phyloP scores from a whole-genome alignment of 805 yeast species.

The Spathaspora passalidarum region DNA sequence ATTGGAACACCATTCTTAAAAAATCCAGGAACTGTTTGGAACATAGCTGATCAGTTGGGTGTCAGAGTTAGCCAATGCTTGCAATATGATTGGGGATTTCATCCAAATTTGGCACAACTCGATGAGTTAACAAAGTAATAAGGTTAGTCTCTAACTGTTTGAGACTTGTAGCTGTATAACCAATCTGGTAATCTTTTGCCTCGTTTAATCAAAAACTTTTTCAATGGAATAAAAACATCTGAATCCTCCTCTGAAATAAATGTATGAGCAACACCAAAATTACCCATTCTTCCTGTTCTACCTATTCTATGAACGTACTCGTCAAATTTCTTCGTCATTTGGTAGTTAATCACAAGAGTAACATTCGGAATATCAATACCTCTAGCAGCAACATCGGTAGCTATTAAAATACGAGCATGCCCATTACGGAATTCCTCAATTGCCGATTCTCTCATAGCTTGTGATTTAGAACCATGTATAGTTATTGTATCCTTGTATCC shows the following conservation, averaged over 20 bases:
- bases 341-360: constrained; percentile 80
- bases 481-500: constrained; percentile 51
- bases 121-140: constrained; percentile 13
- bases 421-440: constrained; percentile 57
- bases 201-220: constrained; percentile 43
- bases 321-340: constrained; percentile 74
- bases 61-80: constrained; percentile 36
- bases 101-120: constrained; percentile 14
- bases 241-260: constrained; percentile 57
- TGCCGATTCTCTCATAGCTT: constrained; percentile 81
- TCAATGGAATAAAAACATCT: constrained; percentile 49
- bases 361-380: constrained; percentile 92
- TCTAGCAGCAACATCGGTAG: constrained; percentile 95
- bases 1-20: constrained; percentile 45
- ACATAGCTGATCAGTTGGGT: constrained; percentile 48
- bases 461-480: constrained; percentile 85
- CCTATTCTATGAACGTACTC: constrained; percentile 92
- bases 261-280: constrained; percentile 70
- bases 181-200: constrained; percentile 19
- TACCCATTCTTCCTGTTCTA: constrained; percentile 95
- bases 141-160: constrained; percentile 3
- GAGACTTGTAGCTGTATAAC: constrained; percentile 11
- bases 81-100: constrained; percentile 16
- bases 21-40: constrained; percentile 46
- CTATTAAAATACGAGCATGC: constrained; percentile 63